Evolutionary conservation across 345 rosid species (phyloP), one percentile per base, ranked within the genome.

Genomic region (Schrenkiella parvula): DNA sequence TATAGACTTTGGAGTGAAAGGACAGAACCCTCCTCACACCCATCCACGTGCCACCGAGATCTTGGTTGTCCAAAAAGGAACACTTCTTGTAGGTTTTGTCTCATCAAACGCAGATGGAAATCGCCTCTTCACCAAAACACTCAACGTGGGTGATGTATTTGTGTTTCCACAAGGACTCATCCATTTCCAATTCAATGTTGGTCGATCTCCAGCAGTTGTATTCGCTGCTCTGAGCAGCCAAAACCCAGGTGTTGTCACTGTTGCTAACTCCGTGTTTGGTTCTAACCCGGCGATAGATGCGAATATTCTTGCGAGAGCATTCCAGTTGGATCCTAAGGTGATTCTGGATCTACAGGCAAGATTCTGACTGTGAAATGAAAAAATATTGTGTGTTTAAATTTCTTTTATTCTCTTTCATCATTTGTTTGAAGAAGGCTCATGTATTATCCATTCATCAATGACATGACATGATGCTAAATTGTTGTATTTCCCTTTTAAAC

Each of bases 31-130:
- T 0, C 79, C 75, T 42, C 79, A 76, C 60, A 68, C 39, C 1
- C 79, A 76, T 8, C 79, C 79, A 13, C 79, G 79, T 53, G 79
- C 79, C 15, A 26, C 79, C 1, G 79, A 77, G 70, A 59, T 72
- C 26, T 34, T 77, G 32, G 5, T 12, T 12, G 66, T 78, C 22
- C 3, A 4, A 0, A 2, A 67, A 12, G 81, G 81, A n/a, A 61
- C 63, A 0, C 65, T 78, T 31, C n/a, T 14, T 0, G 76, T 59
- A 1, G 80, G 80, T 0, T 77, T 77, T 48, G 63, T 77, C 18
- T n/a, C 80, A 0, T 72, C 78, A n/a, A 22, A 54, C 25, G 28
- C 22, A 8, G 77, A 73, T 5, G 56, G 43, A 6, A 73, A 73
- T 0, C 78, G 78, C 0, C 66, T 73, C 2, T 44, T 73, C 32